Evolutionary conservation across 148 eudicot genomes (phyloP), one percentile per base, ranked within the genome.

Genomic region (Diospyros lotus): DNA sequence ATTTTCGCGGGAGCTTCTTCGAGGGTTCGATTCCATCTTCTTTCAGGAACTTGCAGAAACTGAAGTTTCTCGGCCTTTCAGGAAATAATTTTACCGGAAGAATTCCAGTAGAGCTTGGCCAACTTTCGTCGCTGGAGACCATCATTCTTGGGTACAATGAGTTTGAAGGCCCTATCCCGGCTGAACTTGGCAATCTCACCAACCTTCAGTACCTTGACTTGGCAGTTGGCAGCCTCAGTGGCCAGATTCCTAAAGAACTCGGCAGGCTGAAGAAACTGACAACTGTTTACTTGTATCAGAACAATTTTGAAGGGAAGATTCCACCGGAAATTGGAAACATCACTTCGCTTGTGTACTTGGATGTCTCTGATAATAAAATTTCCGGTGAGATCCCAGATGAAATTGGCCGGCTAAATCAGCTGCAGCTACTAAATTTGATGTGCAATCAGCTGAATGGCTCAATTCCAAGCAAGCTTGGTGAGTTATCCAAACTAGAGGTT

Each of bases 371-470:
- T 61, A 94, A 94, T 82, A 40, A 76, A 71, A 66, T 94, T 13
- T 81, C 96, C 3, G 97, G 98, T 40, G 87, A 80, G 46, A 87
- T 94, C 15, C 96, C 97, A 39, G 77, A 64, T 63, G 86, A 84
- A 72, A 81, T 92, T n/a, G 83, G 79, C 5, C 73, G 79, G 2
- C 45, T 90, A 66, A 80, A 87, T 84, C 85, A 81, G 53, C 78
- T 94, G 77, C 84, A 85, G 86, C 82, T 92, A 10, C 65, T 94
- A 75, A 94, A 90, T 79, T 78, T 94, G 69, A 92, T 92, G 98
- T 77, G 86, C 60, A 94, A 94, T 64, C 53, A 73, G 66, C 73
- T 94, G 7, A 75, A 82, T 2, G 96, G 98, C 42, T 54, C 68
- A 48, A 82, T 94, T 64, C 98, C 97, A 42, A 4, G 69, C 39